A percentile compares a stretch with the other conserved stretches of the same genome.
Evolutionary conservation across 306 rosid genomes (phyloP).

Genomic region (Neltuma alba): DNA sequence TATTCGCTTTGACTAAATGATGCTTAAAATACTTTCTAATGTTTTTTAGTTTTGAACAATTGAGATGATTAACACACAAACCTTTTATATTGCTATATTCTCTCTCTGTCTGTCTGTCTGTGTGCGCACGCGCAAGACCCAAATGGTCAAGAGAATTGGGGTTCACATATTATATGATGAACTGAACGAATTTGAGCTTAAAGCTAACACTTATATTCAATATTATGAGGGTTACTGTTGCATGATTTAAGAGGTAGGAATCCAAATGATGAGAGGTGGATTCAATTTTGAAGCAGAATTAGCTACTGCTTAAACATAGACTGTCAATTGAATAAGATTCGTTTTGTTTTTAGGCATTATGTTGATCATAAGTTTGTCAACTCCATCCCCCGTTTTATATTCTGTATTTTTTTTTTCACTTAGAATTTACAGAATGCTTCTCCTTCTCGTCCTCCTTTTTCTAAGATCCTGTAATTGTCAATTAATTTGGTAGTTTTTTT

Average conservation of each 20-base stretch:
- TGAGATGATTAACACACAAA: not conserved
- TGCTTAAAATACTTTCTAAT: constrained; percentile 9
- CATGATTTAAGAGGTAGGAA: constrained; percentile 4
- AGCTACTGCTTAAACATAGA: not conserved
- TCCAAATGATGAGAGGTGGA: not conserved
- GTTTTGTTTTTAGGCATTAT: not conserved
- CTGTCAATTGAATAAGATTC: not conserved
- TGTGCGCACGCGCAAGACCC: not conserved
- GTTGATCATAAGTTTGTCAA: not conserved
- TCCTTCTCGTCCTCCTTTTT: not conserved
- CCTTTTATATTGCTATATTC: constrained; percentile 23
- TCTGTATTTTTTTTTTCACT: not conserved
- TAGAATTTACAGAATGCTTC: not conserved
- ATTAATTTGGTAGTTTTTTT: not conserved
- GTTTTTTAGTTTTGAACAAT: constrained; percentile 1
- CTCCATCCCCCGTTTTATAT: not conserved
- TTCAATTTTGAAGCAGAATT: constrained; percentile 6
- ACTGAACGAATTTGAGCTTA: constrained; percentile 9
- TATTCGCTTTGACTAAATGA: constrained; percentile 22
- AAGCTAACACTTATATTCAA: not conserved
- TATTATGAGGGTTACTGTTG: not conserved
- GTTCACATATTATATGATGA: not conserved
- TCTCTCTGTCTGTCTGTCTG: not conserved
- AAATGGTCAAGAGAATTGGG: not conserved
- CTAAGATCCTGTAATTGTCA: constrained; percentile 6